These are phyloP conservation scores for Penicilliopsis zonata DNA, from an alignment of 495 filamentous ascomycete genomes.

Conservation along the genomic window DNA sequence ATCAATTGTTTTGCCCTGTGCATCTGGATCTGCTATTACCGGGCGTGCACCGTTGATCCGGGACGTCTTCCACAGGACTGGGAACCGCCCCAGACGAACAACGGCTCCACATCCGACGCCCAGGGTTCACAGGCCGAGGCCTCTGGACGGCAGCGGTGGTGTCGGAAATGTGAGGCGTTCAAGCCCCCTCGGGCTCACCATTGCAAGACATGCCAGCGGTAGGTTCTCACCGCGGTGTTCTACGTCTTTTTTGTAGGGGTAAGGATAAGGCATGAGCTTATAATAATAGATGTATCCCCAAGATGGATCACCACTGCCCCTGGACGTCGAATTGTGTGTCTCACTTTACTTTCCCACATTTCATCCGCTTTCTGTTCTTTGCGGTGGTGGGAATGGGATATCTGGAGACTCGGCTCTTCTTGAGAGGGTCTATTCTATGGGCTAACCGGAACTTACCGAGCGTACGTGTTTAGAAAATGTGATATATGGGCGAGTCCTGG, in stretches of 20 bases:
- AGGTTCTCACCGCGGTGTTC: no score
- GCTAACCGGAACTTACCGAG: constrained; percentile 53
- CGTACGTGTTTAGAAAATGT: constrained; percentile 21
- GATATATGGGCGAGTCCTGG: constrained; percentile 2
- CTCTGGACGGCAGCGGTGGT: constrained; percentile 49
- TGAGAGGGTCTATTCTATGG: constrained; percentile 54
- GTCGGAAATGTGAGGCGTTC: constrained; percentile 67
- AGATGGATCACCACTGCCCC: constrained; percentile 98
- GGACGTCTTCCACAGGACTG: constrained; percentile 36
- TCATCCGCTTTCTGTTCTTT: constrained; percentile 78
- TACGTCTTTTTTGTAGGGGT: constrained; percentile 1
- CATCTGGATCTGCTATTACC: constrained; percentile 70
- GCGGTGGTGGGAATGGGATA: constrained; percentile 55
- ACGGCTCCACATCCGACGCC: constrained; percentile 11
- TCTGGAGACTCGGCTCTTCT: constrained; percentile 46
- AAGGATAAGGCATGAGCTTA: constrained; percentile 1
- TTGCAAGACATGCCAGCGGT: constrained; percentile 75
- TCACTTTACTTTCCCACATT: constrained; percentile 78
- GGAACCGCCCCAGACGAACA: constrained; percentile 17
- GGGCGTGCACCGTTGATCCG: constrained; percentile 66
- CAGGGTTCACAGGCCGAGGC: constrained; percentile 1
- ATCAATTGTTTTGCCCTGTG: constrained; percentile 66
- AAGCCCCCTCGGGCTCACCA: constrained; percentile 90
- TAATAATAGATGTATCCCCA: constrained; percentile 64
- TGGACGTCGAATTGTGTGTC: constrained; percentile 95